Conservation (phyloP, 805 yeast genomes). For the Pichia deserticola region DNA sequence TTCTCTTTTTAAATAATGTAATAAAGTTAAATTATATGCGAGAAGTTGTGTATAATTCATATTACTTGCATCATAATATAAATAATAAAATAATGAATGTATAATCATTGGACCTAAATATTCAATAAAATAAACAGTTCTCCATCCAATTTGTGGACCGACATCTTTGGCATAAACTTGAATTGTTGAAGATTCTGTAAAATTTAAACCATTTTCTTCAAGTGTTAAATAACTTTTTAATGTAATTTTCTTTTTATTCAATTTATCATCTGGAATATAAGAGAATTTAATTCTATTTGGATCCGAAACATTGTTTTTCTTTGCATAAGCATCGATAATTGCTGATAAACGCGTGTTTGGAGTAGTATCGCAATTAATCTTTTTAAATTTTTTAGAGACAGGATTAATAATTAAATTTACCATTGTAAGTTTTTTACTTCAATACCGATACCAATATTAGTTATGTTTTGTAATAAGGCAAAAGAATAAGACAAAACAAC, state of each 20-base stretch:
- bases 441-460: too few species aligned
- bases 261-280: slow-evolving; percentile 19
- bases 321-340: slow-evolving; percentile 35
- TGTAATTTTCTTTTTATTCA: slow-evolving; percentile 33
- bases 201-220: slow-evolving; percentile 36
- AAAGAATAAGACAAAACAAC: neutral
- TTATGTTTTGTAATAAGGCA: too few species aligned
- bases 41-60: slow-evolving; percentile 48
- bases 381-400: slow-evolving; percentile 51
- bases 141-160: slow-evolving; percentile 92
- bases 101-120: slow-evolving; percentile 83
- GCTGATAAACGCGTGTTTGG: slow-evolving; percentile 27
- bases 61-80: slow-evolving; percentile 29
- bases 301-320: slow-evolving; percentile 31
- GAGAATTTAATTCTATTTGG: slow-evolving; percentile 53
- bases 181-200: slow-evolving; percentile 26
- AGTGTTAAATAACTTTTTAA: slow-evolving; percentile 40
- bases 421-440: slow-evolving; percentile 24
- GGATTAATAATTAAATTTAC: slow-evolving; percentile 45
- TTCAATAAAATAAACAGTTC: slow-evolving; percentile 81
- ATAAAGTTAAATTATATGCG: slow-evolving; percentile 48
- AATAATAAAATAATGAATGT: slow-evolving; percentile 60
- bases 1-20: slow-evolving; percentile 85
- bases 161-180: slow-evolving; percentile 71
- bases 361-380: slow-evolving; percentile 36